Evolutionary conservation across 352 stramenopile genomes (phyloP).

Genomic region (Phytophthora vignae): DNA sequence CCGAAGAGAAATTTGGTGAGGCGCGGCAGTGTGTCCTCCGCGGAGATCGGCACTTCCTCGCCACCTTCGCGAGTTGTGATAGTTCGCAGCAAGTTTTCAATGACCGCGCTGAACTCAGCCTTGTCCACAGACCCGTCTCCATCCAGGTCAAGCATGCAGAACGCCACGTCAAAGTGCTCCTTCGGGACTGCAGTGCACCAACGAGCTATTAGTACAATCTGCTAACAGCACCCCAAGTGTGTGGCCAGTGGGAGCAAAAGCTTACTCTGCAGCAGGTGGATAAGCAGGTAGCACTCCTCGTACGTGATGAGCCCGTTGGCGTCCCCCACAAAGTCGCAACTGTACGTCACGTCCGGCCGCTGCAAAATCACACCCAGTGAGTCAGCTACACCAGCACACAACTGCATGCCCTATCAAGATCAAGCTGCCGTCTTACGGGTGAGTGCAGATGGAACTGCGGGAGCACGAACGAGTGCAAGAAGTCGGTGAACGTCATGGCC

Average conservation of each 20-base stretch:
- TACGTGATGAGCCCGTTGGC: constrained; percentile 78
- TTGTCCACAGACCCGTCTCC: constrained; percentile 80
- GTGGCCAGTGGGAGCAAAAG: background rate
- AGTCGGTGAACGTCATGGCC: constrained; percentile 86
- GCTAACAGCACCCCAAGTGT: too few species aligned
- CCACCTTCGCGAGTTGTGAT: constrained; percentile 43
- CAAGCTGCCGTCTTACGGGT: constrained; percentile 44
- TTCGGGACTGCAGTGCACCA: constrained; percentile 54
- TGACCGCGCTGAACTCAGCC: constrained; percentile 73
- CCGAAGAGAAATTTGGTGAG: constrained; percentile 77
- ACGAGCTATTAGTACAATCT: background rate
- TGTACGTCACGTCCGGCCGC: constrained; percentile 63
- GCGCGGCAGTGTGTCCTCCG: constrained; percentile 57
- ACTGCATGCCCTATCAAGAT: background rate
- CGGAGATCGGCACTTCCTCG: constrained; percentile 39
- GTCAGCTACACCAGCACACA: background rate
- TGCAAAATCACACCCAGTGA: constrained; percentile 24
- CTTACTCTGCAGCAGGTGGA: constrained; percentile 81
- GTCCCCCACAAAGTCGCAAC: constrained; percentile 79
- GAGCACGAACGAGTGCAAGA: constrained; percentile 78
- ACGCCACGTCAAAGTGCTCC: constrained; percentile 82
- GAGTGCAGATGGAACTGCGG: constrained; percentile 70
- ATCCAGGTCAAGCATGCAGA: constrained; percentile 85
- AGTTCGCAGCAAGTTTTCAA: constrained; percentile 65
- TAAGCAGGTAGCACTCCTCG: constrained; percentile 83